phyloP scores from a whole-genome alignment of 495 filamentous ascomycete genomes.

The Chlorociboria aeruginascens region DNA sequence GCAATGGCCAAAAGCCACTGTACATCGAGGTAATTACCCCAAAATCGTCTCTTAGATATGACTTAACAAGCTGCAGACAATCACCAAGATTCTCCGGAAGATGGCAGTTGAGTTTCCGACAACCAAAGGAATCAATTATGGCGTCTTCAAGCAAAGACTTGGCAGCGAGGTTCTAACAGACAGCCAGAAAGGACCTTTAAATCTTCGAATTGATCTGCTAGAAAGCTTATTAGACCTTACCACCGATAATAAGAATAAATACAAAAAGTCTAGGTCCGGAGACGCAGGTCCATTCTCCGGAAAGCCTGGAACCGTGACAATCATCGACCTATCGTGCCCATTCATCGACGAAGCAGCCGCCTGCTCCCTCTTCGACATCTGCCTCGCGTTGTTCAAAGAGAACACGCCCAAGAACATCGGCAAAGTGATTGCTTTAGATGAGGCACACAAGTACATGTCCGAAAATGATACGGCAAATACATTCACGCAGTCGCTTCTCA shows the following conservation, averaged over 20 bases:
- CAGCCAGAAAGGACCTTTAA: constrained; percentile 36
- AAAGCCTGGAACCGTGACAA: constrained; percentile 46
- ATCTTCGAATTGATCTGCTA: constrained; percentile 42
- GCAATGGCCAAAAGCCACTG: constrained; percentile 36
- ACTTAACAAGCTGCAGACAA: constrained; percentile 23
- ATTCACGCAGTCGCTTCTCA: constrained; percentile 53
- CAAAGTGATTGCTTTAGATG: constrained; percentile 32
- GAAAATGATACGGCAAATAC: constrained; percentile 27
- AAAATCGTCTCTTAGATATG: too few species aligned
- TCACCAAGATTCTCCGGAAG: constrained; percentile 47
- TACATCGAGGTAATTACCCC: constrained; percentile 43
- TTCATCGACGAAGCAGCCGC: constrained; percentile 53
- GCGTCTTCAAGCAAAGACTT: constrained; percentile 31
- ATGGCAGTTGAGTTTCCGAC: constrained; percentile 38
- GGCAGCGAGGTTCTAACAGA: constrained; percentile 25
- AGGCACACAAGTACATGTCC: constrained; percentile 37
- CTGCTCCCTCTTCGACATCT: constrained; percentile 59
- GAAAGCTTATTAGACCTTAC: constrained; percentile 41
- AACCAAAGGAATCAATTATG: constrained; percentile 34
- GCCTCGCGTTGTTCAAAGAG: constrained; percentile 48
- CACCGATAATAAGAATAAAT: neutral
- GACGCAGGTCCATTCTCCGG: constrained; percentile 23
- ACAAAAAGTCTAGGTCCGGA: neutral
- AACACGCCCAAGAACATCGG: constrained; percentile 23
- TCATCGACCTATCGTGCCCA: constrained; percentile 64